Evolutionary conservation across 306 rosid genomes (phyloP).

Genomic region (Lathyrus tuberosus): DNA sequence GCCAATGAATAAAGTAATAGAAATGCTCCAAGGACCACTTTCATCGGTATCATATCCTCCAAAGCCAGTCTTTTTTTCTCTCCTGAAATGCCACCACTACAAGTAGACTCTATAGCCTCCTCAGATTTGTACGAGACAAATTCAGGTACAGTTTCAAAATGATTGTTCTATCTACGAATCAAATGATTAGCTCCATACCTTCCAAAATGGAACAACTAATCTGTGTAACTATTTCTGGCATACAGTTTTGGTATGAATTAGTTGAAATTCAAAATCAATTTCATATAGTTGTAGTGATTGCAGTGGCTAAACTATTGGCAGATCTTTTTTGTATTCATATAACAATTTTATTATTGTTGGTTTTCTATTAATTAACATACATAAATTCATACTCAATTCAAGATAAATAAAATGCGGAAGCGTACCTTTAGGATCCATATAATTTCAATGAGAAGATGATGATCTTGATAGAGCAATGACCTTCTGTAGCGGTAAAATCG

Average conservation of each 20-base stretch:
- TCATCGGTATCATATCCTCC: no score
- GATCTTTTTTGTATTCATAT: not conserved
- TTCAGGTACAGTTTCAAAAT: not conserved
- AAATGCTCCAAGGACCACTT: no score
- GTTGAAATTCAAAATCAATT: not conserved
- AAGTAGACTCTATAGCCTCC: slow-evolving; percentile 10
- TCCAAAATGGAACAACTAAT: not conserved
- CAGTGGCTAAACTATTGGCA: not conserved
- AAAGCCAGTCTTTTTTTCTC: no score
- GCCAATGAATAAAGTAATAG: no score
- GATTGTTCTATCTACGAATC: not conserved
- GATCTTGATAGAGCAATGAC: no score
- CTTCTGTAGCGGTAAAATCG: no score
- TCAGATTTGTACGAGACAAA: not conserved
- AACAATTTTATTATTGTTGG: not conserved
- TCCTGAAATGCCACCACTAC: not conserved
- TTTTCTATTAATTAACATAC: no score
- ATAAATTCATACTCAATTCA: no score
- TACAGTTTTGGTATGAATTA: not conserved
- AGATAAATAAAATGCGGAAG: no score
- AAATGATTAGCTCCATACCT: not conserved
- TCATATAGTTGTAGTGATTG: not conserved
- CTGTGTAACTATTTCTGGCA: not conserved
- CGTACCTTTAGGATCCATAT: no score
- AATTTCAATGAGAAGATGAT: no score